Percentiles rank a stretch among this genome's conserved stretches.
These are phyloP conservation scores for Hypoxylon sp. DNA, from an alignment of 2,329 filamentous ascomycete species.

Conservation along the genomic window DNA sequence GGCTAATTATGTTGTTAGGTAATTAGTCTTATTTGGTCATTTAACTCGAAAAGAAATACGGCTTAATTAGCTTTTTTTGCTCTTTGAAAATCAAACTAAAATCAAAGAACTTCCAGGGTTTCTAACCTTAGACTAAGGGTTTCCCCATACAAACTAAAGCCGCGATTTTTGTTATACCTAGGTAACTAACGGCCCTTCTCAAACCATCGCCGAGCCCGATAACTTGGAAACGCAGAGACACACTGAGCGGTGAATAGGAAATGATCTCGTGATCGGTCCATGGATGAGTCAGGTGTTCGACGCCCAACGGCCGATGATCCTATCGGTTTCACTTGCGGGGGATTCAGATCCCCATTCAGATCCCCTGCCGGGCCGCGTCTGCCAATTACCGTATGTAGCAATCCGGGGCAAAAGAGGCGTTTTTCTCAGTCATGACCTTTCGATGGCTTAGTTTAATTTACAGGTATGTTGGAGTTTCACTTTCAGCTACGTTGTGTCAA, in stretches of 20 bases:
- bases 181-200: constrained; percentile 13
- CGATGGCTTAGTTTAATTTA: constrained; percentile 7
- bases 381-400: constrained; percentile 34
- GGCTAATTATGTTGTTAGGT: constrained; percentile 10
- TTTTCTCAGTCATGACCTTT: constrained; percentile 11
- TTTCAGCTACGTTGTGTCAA: constrained; percentile 30
- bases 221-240: constrained; percentile 20
- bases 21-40: constrained; percentile 23
- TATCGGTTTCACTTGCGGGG: constrained; percentile 25
- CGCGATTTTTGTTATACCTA: constrained; percentile 16
- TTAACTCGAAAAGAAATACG: constrained; percentile 22
- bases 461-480: constrained; percentile 27
- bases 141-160: constrained; percentile 23
- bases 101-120: not conserved
- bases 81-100: constrained; percentile 6
- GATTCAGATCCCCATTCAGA: constrained; percentile 35
- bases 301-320: constrained; percentile 37
- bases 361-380: constrained; percentile 8
- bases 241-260: constrained; percentile 37
- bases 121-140: not conserved
- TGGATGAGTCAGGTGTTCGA: constrained; percentile 38
- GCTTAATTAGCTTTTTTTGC: constrained; percentile 29
- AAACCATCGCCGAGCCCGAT: constrained; percentile 13
- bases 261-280: constrained; percentile 38
- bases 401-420: constrained; percentile 18